phyloP scores from a whole-genome alignment of 2,329 filamentous ascomycete genomes.

The Zymoseptoria brevis region DNA sequence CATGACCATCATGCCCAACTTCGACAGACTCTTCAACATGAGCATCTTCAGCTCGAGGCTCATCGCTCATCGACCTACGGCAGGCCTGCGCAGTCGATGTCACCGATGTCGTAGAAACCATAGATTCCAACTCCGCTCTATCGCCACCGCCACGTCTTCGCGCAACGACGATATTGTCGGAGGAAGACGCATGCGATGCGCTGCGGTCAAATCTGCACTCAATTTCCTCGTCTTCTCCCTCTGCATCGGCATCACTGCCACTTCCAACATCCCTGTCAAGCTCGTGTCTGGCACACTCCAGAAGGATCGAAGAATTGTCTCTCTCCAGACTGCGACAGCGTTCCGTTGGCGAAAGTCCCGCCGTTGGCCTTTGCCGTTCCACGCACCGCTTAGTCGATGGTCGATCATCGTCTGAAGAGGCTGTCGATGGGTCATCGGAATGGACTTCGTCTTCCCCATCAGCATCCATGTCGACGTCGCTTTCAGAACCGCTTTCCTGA shows the following conservation, averaged over 20 bases:
- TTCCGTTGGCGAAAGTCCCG: no score
- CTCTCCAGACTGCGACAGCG: no score
- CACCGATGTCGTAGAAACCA: neutral
- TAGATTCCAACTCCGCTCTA: neutral
- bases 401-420: neutral
- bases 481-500: neutral
- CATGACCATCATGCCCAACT: neutral
- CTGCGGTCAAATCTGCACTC: neutral
- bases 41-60: neutral
- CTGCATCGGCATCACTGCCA: neutral
- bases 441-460: neutral
- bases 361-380: neutral
- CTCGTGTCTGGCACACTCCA: neutral
- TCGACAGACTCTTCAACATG: no score
- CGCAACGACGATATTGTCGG: neutral
- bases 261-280: neutral
- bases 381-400: neutral
- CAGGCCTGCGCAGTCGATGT: neutral
- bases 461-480: neutral
- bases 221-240: neutral
- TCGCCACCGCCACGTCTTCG: neutral
- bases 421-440: neutral
- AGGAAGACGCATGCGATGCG: neutral
- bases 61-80: neutral
- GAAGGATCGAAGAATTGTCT: no score